Evolutionary conservation across 306 rosid species (phyloP).

Genomic region (Pyrus betulifolia): DNA sequence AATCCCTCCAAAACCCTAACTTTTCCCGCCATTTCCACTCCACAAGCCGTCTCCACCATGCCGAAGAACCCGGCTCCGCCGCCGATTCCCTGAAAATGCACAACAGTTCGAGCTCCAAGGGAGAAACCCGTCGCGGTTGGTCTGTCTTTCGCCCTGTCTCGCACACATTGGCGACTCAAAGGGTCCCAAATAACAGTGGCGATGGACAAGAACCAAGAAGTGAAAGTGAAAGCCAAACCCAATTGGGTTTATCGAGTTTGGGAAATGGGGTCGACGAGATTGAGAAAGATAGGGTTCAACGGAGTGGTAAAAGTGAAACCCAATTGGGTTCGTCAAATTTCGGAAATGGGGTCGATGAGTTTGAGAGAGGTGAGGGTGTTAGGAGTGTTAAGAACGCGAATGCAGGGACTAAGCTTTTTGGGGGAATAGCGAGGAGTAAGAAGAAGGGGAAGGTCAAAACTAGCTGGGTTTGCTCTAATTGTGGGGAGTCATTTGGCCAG

Average conservation of each 20-base stretch:
- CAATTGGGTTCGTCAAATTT: not conserved
- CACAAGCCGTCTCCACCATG: conserved; percentile 11
- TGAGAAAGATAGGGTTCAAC: conserved; percentile 7
- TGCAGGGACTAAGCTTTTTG: conserved; percentile 4
- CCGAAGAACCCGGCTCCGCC: conserved; percentile 10
- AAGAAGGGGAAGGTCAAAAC: conserved; percentile 41
- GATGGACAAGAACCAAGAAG: not conserved
- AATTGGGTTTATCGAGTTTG: not conserved
- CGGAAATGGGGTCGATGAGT: not conserved
- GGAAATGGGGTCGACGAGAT: not conserved
- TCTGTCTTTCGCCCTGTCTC: conserved; percentile 24
- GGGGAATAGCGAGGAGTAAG: conserved; percentile 17
- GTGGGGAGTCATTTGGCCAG: conserved; percentile 55
- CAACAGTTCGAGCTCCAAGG: not conserved
- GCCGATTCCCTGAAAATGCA: conserved; percentile 8
- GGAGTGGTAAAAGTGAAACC: not conserved
- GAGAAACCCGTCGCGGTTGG: conserved; percentile 29
- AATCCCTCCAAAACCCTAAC: conserved; percentile 21
- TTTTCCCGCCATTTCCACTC: conserved; percentile 23
- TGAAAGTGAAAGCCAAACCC: conserved; percentile 7
- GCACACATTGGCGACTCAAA: not conserved
- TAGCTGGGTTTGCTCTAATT: conserved; percentile 59
- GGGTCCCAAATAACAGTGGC: not conserved
- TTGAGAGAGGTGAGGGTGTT: conserved; percentile 3
- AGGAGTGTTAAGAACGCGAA: conserved; percentile 25